These are phyloP conservation scores for Xylaria bambusicola DNA, from an alignment of 495 filamentous ascomycete genomes.

Conservation along the genomic window DNA sequence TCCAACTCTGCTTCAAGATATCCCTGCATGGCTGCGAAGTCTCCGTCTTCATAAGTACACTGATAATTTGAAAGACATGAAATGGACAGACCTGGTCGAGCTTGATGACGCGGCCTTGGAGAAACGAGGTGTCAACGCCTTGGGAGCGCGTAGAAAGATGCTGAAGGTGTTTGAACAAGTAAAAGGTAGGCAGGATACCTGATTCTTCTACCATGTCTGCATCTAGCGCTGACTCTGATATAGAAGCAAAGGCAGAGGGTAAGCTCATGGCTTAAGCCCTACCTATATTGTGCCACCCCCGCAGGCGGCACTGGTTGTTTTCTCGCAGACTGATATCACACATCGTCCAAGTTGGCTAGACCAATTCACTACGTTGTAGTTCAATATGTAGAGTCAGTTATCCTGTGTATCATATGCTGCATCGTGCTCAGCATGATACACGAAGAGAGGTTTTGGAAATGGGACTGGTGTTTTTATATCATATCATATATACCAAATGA, in stretches of 20 bases:
- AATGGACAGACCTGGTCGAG: slow-evolving; percentile 92
- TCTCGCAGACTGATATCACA: neutral
- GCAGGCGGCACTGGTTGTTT: neutral
- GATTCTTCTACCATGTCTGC: neutral
- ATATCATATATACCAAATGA: neutral
- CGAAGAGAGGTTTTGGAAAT: neutral
- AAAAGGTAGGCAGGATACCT: slow-evolving; percentile 52
- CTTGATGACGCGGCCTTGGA: slow-evolving; percentile 93
- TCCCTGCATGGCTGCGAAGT: slow-evolving; percentile 93
- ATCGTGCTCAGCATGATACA: neutral
- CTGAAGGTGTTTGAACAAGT: slow-evolving; percentile 98
- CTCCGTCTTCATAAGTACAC: slow-evolving; percentile 97
- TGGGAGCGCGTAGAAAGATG: slow-evolving; percentile 97
- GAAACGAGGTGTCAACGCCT: slow-evolving; percentile 89
- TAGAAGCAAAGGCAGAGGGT: slow-evolving; percentile 64
- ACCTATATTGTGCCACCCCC: neutral
- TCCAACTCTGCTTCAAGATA: slow-evolving; percentile 85
- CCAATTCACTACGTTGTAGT: neutral
- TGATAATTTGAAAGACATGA: slow-evolving; percentile 94
- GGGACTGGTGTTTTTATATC: neutral
- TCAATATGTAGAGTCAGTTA: neutral
- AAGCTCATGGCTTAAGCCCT: slow-evolving; percentile 47
- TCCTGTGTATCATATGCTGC: neutral
- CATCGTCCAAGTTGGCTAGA: neutral
- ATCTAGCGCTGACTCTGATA: slow-evolving; percentile 27